phyloP scores from a whole-genome alignment of 73 alveolate species.

The Effrenium voratum region DNA sequence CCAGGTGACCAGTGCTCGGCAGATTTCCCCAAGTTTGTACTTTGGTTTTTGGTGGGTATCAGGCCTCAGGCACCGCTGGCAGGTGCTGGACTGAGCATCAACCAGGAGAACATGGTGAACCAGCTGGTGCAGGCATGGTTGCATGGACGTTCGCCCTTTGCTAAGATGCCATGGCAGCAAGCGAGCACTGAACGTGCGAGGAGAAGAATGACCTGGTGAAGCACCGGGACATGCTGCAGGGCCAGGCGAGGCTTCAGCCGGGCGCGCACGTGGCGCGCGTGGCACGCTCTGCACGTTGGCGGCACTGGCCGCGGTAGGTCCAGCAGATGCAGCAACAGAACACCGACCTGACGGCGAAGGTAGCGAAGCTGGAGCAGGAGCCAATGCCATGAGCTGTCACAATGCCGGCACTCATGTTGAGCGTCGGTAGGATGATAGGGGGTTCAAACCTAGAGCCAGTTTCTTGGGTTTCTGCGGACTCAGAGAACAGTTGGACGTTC shows the following conservation, averaged over 20 bases:
- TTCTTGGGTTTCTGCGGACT: too few species aligned
- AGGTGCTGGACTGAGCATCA: slow-evolving; percentile 96
- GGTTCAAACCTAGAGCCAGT: too few species aligned
- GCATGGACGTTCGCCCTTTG: too few species aligned
- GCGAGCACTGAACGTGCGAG: too few species aligned
- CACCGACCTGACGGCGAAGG: slow-evolving; percentile 83
- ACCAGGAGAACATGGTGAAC: slow-evolving; percentile 96
- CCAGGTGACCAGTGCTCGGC: background rate
- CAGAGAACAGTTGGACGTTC: too few species aligned
- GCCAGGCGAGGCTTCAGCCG: slow-evolving; percentile 10
- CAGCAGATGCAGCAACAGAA: slow-evolving; percentile 90
- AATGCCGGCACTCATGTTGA: too few species aligned
- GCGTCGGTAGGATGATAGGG: too few species aligned
- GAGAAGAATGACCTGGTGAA: slow-evolving; percentile 92
- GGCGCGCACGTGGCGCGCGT: background rate
- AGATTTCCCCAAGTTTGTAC: background rate
- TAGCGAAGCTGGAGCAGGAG: slow-evolving; percentile 88
- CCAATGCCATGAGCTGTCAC: too few species aligned
- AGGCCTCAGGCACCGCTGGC: background rate
- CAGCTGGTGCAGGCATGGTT: slow-evolving; percentile 95
- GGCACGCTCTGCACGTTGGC: too few species aligned
- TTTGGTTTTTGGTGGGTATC: background rate
- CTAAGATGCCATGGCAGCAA: too few species aligned
- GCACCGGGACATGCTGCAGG: slow-evolving; percentile 94
- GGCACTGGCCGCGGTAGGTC: slow-evolving; percentile 30